A percentile compares a stretch with the other conserved stretches of the same genome.
Conservation (phyloP, 2,329 filamentous ascomycete species). For the Xylaria sp. region DNA sequence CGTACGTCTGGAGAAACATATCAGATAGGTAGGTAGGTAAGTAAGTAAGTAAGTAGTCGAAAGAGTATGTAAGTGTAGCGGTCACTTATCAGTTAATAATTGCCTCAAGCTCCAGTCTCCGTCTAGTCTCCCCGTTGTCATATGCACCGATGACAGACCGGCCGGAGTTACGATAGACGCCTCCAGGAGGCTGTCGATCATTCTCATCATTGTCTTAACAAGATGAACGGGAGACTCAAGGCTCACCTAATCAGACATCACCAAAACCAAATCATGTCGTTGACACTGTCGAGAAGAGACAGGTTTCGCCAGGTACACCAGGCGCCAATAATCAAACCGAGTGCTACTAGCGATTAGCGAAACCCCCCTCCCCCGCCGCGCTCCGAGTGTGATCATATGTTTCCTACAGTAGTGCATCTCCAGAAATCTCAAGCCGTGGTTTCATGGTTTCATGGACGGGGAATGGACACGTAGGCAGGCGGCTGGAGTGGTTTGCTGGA, state of each 20-base stretch:
- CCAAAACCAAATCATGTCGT: not conserved
- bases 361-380: constrained; percentile 18
- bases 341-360: constrained; percentile 10
- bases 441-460: constrained; percentile 30
- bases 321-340: constrained; percentile 20
- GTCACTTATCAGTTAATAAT: constrained; percentile 32
- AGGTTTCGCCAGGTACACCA: constrained; percentile 16
- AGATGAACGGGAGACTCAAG: constrained; percentile 14
- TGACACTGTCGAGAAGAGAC: constrained; percentile 4
- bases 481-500: constrained; percentile 34
- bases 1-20: not conserved
- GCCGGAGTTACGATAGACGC: constrained; percentile 1
- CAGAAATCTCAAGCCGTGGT: constrained; percentile 24
- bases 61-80: not conserved
- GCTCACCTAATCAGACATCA: constrained; percentile 20
- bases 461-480: constrained; percentile 34
- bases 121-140: constrained; percentile 18
- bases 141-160: constrained; percentile 22
- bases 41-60: not conserved
- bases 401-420: constrained; percentile 28
- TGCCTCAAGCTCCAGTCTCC: constrained; percentile 29
- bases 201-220: constrained; percentile 22
- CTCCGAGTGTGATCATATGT: constrained; percentile 35
- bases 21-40: not conserved
- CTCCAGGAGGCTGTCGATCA: constrained; percentile 15